A percentile compares a stretch with the other conserved stretches of the same genome.
Conservation (phyloP, 2,329 filamentous ascomycete species). For the Laburnicola sp. region DNA sequence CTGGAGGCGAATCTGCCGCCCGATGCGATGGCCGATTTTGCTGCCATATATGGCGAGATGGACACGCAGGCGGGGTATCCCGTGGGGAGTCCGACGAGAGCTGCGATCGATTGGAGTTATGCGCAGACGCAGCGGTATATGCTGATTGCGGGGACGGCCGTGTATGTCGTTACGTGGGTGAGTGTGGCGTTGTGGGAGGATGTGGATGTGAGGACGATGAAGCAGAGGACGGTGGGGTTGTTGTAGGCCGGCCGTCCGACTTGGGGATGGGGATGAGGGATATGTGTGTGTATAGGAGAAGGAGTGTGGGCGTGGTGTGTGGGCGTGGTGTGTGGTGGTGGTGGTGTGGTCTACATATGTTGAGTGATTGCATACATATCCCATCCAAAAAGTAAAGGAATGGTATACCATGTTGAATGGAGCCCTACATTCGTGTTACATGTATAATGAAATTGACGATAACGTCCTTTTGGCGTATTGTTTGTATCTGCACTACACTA, state of each 20-base stretch:
- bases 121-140: conserved; percentile 43
- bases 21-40: conserved; percentile 42
- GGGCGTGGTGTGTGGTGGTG: too few species aligned
- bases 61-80: conserved; percentile 58
- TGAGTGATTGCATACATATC: too few species aligned
- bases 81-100: conserved; percentile 54
- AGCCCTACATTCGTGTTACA: too few species aligned
- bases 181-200: conserved; percentile 36
- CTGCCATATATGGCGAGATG: conserved; percentile 56
- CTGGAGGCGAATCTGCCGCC: conserved; percentile 53
- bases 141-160: conserved; percentile 39
- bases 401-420: too few species aligned
- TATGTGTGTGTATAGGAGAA: too few species aligned
- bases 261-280: background rate
- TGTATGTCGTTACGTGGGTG: conserved; percentile 31
- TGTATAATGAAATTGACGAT: too few species aligned
- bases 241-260: too few species aligned
- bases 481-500: too few species aligned
- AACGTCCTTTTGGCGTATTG: too few species aligned
- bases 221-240: conserved; percentile 38
- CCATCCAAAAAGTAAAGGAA: too few species aligned
- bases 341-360: too few species aligned
- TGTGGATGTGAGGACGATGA: conserved; percentile 36
- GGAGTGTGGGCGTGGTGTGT: too few species aligned
- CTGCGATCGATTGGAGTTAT: conserved; percentile 46